phyloP scores from a whole-genome alignment of 495 filamentous ascomycete genomes.

The Penicillium alfredii region DNA sequence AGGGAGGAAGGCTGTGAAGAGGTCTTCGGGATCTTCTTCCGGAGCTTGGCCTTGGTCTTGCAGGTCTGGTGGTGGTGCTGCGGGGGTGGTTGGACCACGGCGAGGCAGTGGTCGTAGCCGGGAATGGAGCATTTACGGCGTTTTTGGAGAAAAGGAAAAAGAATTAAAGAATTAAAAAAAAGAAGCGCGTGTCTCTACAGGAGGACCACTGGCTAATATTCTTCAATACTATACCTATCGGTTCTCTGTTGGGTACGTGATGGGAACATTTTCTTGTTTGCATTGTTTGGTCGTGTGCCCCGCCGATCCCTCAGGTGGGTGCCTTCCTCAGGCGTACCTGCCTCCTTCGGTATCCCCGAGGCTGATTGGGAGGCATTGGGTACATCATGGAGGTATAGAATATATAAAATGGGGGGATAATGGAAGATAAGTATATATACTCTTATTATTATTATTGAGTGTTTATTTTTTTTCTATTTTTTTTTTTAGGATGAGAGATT shows the following conservation, averaged over 20 bases:
- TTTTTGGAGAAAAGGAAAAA: neutral
- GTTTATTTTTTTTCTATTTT: neutral
- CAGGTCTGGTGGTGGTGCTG: constrained; percentile 14
- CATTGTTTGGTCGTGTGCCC: constrained; percentile 1
- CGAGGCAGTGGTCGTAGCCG: constrained; percentile 31
- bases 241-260: too few species aligned
- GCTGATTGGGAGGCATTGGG: too few species aligned
- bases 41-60: constrained; percentile 3
- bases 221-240: too few species aligned
- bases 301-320: too few species aligned
- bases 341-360: too few species aligned
- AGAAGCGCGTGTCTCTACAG: constrained; percentile 2
- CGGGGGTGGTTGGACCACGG: constrained; percentile 9
- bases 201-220: too few species aligned
- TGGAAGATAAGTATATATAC: too few species aligned
- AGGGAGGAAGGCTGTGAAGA: constrained; percentile 56
- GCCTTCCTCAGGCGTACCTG: too few species aligned
- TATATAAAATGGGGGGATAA: too few species aligned
- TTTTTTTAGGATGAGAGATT: too few species aligned
- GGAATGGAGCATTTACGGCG: constrained; percentile 24
- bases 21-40: constrained; percentile 51
- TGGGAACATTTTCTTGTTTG: neutral
- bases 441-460: too few species aligned
- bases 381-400: too few species aligned
- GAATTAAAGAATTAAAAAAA: neutral